These are phyloP conservation scores for Insectozyma bohioensis DNA, from an alignment of 1,139 yeast genomes.

Conservation along the genomic window DNA sequence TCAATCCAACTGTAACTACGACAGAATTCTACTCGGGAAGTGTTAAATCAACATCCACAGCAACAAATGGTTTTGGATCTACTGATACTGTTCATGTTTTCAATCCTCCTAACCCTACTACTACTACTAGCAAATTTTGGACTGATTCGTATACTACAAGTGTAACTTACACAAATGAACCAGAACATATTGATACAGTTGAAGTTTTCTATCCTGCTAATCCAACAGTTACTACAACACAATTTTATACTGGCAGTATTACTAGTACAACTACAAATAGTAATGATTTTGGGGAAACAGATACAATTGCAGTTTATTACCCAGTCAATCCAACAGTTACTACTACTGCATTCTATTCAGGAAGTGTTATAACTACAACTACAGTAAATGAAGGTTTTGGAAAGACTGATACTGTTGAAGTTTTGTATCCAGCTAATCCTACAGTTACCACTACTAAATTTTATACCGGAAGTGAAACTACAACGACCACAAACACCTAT, in stretches of 20 bases:
- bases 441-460: conserved; percentile 14
- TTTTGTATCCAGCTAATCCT: conserved; percentile 19
- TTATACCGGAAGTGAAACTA: conserved; percentile 14
- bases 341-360: conserved; percentile 15
- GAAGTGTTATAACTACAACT: conserved; percentile 11
- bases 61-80: conserved; percentile 11
- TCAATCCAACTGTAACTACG: conserved; percentile 12
- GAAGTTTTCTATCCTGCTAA: conserved; percentile 17
- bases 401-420: conserved; percentile 18
- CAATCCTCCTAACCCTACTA: conserved; percentile 16
- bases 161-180: conserved; percentile 11
- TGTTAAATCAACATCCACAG: conserved; percentile 13
- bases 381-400: conserved; percentile 12
- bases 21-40: conserved; percentile 14
- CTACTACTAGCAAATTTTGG: conserved; percentile 13
- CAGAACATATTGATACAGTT: conserved; percentile 17
- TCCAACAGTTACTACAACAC: conserved; percentile 14
- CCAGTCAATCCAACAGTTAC: conserved; percentile 17
- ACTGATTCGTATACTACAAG: conserved; percentile 5
- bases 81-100: conserved; percentile 19
- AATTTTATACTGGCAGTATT: conserved; percentile 8
- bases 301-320: conserved; percentile 16
- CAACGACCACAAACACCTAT: conserved; percentile 13
- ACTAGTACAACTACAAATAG: conserved; percentile 10
- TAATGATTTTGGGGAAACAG: conserved; percentile 16